Evolutionary conservation across 441 rosid species (phyloP), one percentile per base, ranked within the genome.

Genomic region (Erysimum cheiri): DNA sequence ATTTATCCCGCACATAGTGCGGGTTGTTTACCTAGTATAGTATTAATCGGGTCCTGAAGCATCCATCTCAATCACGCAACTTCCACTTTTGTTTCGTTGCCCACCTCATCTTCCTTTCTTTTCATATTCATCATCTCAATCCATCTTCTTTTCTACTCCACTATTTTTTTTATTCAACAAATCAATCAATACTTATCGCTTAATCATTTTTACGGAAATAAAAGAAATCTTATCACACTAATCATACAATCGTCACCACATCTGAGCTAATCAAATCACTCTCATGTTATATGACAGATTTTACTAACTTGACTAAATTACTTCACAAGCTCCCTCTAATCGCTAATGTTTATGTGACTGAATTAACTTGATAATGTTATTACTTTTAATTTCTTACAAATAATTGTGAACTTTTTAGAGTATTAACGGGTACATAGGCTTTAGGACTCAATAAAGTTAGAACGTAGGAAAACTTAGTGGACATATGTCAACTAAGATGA

Each of bases 61-160:
- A 73, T 66, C 33, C 52, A 74, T 52, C 29, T 8, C 58, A 74
- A 60, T 74, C 69, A 74, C 64, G 44, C 49, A 60, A 74, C 69
- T 67, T 52, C 77, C 46, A 44, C 58, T 67, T 74, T 74, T 60
- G 78, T 68, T 52, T 60, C 44, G 77, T 14, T 60, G 69, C 69
- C 41, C 40, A 53, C 28, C 69, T 73, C 22, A 41, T 48, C 40
- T 8, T 73, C 55, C 19, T 58, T 73, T 65, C 53, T 10, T 65
- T 57, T 29, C 40, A 19, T 48, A 55, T 47, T n/a, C n/a, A n/a
- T 8, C 40, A 64, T 56, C 70, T 13, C 15, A 33, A 37, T 37
- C 59, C 49, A 36, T 41, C 63, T 64, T 35, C 40, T 46, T 64
- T 72, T 13, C 52, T 65, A 37, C 60, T 58, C 60, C 66, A 64